Percentiles rank a stretch among this genome's conserved stretches.
Evolutionary conservation across 2,329 filamentous ascomycete genomes (phyloP).

Genomic region (Epichloe glyceriae): DNA sequence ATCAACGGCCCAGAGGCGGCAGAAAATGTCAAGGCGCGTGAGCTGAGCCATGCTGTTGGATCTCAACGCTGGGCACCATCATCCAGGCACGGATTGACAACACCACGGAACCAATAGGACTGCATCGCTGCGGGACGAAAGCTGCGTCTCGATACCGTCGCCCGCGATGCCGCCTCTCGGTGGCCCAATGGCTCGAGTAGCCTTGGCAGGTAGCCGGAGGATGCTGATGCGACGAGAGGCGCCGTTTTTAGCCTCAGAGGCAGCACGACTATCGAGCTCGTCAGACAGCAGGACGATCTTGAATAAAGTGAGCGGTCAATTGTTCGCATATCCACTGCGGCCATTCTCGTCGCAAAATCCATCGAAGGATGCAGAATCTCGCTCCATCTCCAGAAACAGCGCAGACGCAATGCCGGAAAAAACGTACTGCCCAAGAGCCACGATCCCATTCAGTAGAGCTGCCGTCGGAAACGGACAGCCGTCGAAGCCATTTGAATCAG

Average conservation of each 20-base stretch:
- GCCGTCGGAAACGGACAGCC: constrained; percentile 20
- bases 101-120: neutral
- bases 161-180: constrained; percentile 23
- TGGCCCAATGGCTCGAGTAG: constrained; percentile 18
- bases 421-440: constrained; percentile 2
- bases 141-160: neutral
- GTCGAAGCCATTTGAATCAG: constrained; percentile 21
- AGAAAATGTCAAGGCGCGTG: neutral
- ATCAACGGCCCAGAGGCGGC: neutral
- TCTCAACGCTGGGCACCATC: neutral
- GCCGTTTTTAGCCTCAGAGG: neutral
- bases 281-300: neutral
- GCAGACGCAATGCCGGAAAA: neutral
- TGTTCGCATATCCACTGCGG: constrained; percentile 7
- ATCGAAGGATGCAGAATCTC: constrained; percentile 6
- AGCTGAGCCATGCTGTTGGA: neutral
- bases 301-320: neutral
- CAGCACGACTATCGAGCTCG: neutral
- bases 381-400: neutral
- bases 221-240: constrained; percentile 9
- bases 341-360: constrained; percentile 17
- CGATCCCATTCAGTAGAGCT: constrained; percentile 11
- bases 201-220: constrained; percentile 17
- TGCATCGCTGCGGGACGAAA: neutral
- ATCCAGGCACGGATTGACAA: neutral